Conservation (phyloP, 129 eudicot species). For the Kitagawia praeruptora region DNA sequence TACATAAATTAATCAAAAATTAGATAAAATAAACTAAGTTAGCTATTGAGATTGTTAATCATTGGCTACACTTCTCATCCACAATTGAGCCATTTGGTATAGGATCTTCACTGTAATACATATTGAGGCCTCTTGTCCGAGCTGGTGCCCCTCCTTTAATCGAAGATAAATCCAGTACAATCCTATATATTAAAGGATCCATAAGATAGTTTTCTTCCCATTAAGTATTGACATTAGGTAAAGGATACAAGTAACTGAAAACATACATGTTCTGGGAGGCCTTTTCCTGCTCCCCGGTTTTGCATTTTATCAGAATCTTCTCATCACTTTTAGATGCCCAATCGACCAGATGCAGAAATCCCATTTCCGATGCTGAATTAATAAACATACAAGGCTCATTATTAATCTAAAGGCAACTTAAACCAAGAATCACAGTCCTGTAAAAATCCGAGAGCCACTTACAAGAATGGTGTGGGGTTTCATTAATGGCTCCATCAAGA, state of each 20-base stretch:
- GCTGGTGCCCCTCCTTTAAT: slow-evolving; percentile 54
- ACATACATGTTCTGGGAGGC: slow-evolving; percentile 36
- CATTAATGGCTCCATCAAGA: slow-evolving; percentile 31
- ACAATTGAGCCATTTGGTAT: neutral
- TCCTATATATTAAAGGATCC: slow-evolving; percentile 10
- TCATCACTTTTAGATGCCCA: slow-evolving; percentile 44
- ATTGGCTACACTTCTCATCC: neutral
- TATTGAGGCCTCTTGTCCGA: slow-evolving; percentile 39
- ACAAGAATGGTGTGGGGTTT: slow-evolving; percentile 30
- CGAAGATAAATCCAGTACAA: slow-evolving; percentile 37
- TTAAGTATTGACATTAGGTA: neutral
- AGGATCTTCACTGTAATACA: slow-evolving; percentile 17
- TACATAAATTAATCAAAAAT: neutral
- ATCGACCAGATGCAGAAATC: slow-evolving; percentile 39
- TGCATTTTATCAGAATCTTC: slow-evolving; percentile 50
- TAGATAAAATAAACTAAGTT: slow-evolving; percentile 4
- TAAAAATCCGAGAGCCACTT: slow-evolving; percentile 10
- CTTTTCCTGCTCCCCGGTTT: slow-evolving; percentile 22
- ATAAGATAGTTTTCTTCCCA: neutral
- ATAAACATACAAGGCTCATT: slow-evolving; percentile 2
- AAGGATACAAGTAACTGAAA: neutral
- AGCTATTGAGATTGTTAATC: slow-evolving; percentile 1
- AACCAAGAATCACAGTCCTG: neutral
- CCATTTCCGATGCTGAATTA: slow-evolving; percentile 35
- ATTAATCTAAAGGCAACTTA: neutral